Evolutionary conservation across 179 eudicot species (phyloP).

Genomic region (Nepenthes alata): DNA sequence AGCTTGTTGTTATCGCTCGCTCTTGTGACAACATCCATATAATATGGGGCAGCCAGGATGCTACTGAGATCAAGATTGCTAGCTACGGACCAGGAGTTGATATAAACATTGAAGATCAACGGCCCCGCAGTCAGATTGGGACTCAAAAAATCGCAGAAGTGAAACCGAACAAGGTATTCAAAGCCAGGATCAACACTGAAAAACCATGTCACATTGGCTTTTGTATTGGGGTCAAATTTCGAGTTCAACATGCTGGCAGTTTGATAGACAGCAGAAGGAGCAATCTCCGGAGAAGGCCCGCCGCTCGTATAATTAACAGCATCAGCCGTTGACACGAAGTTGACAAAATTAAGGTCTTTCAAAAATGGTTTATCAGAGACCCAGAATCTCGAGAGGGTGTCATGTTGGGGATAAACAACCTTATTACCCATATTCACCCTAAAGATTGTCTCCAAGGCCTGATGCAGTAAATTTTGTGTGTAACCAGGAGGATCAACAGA

Average conservation of each 20-base stretch:
- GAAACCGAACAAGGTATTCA: conserved; percentile 36
- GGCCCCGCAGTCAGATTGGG: neutral
- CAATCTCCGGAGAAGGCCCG: conserved; percentile 16
- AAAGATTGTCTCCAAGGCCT: conserved; percentile 14
- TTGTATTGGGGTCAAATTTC: conserved; percentile 14
- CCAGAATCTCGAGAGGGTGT: conserved; percentile 19
- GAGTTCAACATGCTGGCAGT: conserved; percentile 28
- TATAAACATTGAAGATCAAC: conserved; percentile 26
- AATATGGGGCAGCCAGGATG: conserved; percentile 24
- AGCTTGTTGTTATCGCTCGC: conserved; percentile 9
- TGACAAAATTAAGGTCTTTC: conserved; percentile 19
- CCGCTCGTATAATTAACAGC: conserved; percentile 19
- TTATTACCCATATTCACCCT: conserved; percentile 22
- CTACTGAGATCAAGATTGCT: conserved; percentile 29
- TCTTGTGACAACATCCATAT: conserved; percentile 22
- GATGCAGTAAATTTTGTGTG: conserved; percentile 1
- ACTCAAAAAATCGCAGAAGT: conserved; percentile 39
- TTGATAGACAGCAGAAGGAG: conserved; percentile 31
- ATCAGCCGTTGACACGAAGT: conserved; percentile 12
- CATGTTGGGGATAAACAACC: conserved; percentile 13
- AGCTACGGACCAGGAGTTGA: conserved; percentile 26
- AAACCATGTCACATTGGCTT: conserved; percentile 31
- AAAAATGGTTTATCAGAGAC: conserved; percentile 15
- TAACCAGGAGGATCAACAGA: conserved; percentile 9
- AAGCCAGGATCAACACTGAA: conserved; percentile 36